Base-by-base conservation (phyloP, 192 early-diverging fungal species). In the Podila verticillata region DNA sequence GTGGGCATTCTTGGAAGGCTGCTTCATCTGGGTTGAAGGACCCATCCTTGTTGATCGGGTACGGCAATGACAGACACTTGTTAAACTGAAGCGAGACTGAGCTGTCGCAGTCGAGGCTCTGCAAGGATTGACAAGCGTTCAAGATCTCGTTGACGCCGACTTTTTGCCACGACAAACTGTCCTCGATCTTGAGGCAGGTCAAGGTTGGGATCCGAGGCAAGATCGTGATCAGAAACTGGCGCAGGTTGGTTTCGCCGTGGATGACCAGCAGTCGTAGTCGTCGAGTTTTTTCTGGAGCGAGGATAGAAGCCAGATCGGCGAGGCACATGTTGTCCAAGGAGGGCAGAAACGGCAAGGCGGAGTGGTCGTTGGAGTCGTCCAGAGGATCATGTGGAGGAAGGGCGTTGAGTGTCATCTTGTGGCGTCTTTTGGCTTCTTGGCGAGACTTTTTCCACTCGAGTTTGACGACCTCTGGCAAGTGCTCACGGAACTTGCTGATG, bases 151-250 rank as follows among this genome's bases (percentile, higher is more conserved):
- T 20, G 67, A 69, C 48, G n/a, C 24, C 26, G 20, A 69, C 39
- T 26, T 69, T 69, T 69, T 69, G 67, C 58, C 67, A 69, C 9
- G 58, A 69, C 30, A 59, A 56, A 31, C 67, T 61, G 19, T 61
- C 57, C 44, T 69, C 67, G 26, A 69, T 69, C 57, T 44, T 20
- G n/a, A 69, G 57, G 17, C 67, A 69, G 36, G 67, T 69, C 67
- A 69, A n/a, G 7, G 35, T 69, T 2, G 67, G 67, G 19, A 48
- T 5, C 29, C 8, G 2, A 22, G 67, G 58, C 29, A 69, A 28
- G 44, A 61, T 58, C 10, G 67, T 48, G 0, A 29, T 24, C 22
- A 69, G 20, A 9, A 69, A 69, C 17, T 39, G 35, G 5, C 67
- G 22, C 15, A 61, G 15, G 19, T 44, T 35, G 22, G 60, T 60